Base-by-base conservation (phyloP, 2,329 filamentous ascomycete genomes). In the Aspergillus versicolor region DNA sequence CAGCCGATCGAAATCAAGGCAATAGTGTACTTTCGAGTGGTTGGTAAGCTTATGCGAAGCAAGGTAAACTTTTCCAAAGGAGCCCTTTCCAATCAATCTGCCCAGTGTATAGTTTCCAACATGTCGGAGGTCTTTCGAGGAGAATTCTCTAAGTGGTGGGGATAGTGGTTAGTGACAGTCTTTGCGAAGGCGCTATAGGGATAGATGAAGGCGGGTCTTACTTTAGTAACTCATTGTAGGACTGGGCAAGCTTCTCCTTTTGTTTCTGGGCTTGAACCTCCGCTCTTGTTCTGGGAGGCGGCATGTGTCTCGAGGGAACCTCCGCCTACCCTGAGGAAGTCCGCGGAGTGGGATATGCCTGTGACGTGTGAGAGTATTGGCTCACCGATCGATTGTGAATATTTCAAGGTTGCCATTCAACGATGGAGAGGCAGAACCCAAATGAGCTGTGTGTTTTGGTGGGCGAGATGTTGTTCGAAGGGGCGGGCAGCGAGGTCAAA, bases 61-160 rank as follows among this genome's bases (percentile, higher is more conserved):
- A 58, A 99, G 83, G 75, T 99, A 99, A 69, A 99, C 94, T 78
- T 97, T 97, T 68, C 94, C 94, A 76, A 99, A 99, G 62, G 92
- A 97, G 57, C 94, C 94, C 73, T 97, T 99, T 65, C 94, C 94
- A 72, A 99, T 96, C 57, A 99, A 81, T 58, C 88, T 88, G 45
- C 94, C 94, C 56, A 99, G 84, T 37, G 88, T 88, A 76, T 99
- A 99, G 79, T 97, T 97, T 66, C 94, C 94, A 60, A 99, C 94
- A 54, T 88, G 91, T 69, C 89, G 88, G 65, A 99, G 85, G 64
- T 99, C 93, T 73, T 89, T 89, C 67, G 90, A 91, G 59, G 91
- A 88, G 80, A 99, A 99, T 78, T 97, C 93, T 80, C 91, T 97
- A 74, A 58, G 8, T 22, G 64, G 24, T 57, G 49, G 22, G 17